Evolutionary conservation across 129 eudicot species (phyloP).

Genomic region (Saposhnikovia divaricata): DNA sequence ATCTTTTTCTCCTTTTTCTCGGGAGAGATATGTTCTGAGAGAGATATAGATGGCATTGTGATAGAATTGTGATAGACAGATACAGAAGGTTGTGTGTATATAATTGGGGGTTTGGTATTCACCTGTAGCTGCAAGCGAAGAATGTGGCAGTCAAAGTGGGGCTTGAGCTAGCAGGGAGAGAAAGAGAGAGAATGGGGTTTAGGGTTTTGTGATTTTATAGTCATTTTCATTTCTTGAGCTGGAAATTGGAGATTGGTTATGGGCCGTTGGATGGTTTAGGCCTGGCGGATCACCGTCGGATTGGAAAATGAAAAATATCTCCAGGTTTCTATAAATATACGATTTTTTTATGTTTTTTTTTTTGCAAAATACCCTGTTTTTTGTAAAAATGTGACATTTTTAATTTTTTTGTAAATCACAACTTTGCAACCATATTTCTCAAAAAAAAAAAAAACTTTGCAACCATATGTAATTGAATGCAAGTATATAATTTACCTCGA

Average conservation of each 20-base stretch:
- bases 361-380: too few relatives aligned
- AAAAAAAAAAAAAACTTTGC: too few relatives aligned
- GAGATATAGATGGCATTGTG: background rate
- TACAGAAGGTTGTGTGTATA: background rate
- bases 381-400: too few relatives aligned
- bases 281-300: background rate
- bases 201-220: background rate
- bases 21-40: background rate
- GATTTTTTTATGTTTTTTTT: too few relatives aligned
- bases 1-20: background rate
- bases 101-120: background rate
- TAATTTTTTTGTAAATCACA: too few relatives aligned
- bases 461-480: too few relatives aligned
- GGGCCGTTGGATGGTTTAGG: background rate
- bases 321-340: too few relatives aligned
- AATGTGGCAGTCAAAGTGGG: conserved; percentile 4
- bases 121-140: conserved; percentile 3
- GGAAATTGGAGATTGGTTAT: background rate
- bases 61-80: background rate
- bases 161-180: conserved; percentile 9
- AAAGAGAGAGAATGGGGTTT: background rate
- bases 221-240: background rate
- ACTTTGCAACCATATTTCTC: too few relatives aligned
- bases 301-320: background rate
- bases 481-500: too few relatives aligned